Percentiles rank a stretch among this genome's conserved stretches.
phyloP scores from a whole-genome alignment of 768 basidiomycete species.

The Polyporus arcularius region DNA sequence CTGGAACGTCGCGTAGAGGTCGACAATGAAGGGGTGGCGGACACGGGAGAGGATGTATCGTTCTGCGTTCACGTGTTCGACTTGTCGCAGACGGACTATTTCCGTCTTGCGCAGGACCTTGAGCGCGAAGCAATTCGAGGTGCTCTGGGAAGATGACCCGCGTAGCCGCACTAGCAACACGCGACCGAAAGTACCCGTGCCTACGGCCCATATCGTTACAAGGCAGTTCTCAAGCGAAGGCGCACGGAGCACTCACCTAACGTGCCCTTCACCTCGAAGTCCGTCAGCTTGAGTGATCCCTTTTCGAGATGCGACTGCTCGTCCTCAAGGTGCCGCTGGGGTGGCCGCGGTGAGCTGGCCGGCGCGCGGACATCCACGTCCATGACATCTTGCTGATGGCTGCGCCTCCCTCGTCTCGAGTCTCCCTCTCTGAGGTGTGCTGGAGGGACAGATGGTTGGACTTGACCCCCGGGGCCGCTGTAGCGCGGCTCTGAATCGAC shows the following conservation, averaged over 20 bases:
- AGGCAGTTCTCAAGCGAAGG: not conserved
- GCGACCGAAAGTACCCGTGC: constrained; percentile 94
- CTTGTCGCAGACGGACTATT: constrained; percentile 87
- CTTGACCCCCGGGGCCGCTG: constrained; percentile 30
- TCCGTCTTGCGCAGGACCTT: constrained; percentile 87
- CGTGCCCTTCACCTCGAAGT: constrained; percentile 81
- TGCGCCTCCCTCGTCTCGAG: constrained; percentile 10
- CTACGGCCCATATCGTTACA: constrained; percentile 39
- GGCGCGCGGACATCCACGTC: constrained; percentile 23
- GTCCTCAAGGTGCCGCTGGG: constrained; percentile 65
- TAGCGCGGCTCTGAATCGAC: constrained; percentile 42
- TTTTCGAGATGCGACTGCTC: constrained; percentile 62
- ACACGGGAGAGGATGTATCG: constrained; percentile 90
- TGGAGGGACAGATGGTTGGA: constrained; percentile 5
- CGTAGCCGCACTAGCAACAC: constrained; percentile 87
- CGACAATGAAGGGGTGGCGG: constrained; percentile 94
- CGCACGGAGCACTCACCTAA: constrained; percentile 50
- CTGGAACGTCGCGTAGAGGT: constrained; percentile 93
- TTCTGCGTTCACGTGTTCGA: constrained; percentile 98
- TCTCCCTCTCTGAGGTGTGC: constrained; percentile 3
- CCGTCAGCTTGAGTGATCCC: constrained; percentile 63
- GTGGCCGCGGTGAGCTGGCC: constrained; percentile 35
- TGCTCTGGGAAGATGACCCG: constrained; percentile 43
- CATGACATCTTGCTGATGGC: constrained; percentile 25
- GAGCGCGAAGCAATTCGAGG: constrained; percentile 76